A percentile compares a stretch with the other conserved stretches of the same genome.
These are phyloP conservation scores for Hapsidospora chrysogenum DNA, from an alignment of 495 filamentous ascomycete species.

Conservation along the genomic window DNA sequence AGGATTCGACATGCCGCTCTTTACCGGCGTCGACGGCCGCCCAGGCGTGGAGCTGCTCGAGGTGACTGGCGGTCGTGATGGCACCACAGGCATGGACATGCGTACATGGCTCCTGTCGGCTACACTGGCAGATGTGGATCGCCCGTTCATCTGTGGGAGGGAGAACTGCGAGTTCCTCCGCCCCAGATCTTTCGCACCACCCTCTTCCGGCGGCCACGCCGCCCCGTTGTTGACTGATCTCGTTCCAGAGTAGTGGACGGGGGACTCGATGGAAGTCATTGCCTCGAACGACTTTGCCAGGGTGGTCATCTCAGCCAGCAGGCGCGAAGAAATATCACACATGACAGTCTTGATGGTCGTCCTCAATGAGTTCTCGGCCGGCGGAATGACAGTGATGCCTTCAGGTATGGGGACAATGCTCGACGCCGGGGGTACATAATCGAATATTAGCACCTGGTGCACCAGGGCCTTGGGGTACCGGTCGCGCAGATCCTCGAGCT, in stretches of 20 bases:
- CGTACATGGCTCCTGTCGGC: slow-evolving; percentile 35
- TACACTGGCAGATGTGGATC: slow-evolving; percentile 5
- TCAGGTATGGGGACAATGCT: slow-evolving; percentile 33
- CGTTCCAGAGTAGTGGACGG: slow-evolving; percentile 23
- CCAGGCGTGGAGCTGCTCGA: slow-evolving; percentile 30
- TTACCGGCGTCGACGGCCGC: slow-evolving; percentile 35
- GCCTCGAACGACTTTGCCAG: slow-evolving; percentile 75
- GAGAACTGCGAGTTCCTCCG: slow-evolving; percentile 40
- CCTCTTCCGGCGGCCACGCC: slow-evolving; percentile 19
- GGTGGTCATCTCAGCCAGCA: slow-evolving; percentile 76
- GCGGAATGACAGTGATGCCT: slow-evolving; percentile 58
- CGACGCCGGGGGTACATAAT: slow-evolving; percentile 33
- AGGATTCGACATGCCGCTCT: slow-evolving; percentile 33
- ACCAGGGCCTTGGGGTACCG: slow-evolving; percentile 59
- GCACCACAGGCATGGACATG: slow-evolving; percentile 62
- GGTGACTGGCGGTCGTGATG: slow-evolving; percentile 15
- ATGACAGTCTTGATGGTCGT: slow-evolving; percentile 93
- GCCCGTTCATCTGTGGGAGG: slow-evolving; percentile 9
- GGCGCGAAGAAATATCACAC: slow-evolving; percentile 71
- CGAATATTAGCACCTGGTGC: slow-evolving; percentile 66
- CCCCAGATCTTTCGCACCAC: slow-evolving; percentile 10
- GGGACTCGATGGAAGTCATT: slow-evolving; percentile 65
- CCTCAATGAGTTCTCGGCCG: slow-evolving; percentile 46
- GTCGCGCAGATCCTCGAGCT: slow-evolving; percentile 53
- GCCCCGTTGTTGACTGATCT: slow-evolving; percentile 15